phyloP scores from a whole-genome alignment of 768 basidiomycete species.

The Neoboletus subvelutipes region DNA sequence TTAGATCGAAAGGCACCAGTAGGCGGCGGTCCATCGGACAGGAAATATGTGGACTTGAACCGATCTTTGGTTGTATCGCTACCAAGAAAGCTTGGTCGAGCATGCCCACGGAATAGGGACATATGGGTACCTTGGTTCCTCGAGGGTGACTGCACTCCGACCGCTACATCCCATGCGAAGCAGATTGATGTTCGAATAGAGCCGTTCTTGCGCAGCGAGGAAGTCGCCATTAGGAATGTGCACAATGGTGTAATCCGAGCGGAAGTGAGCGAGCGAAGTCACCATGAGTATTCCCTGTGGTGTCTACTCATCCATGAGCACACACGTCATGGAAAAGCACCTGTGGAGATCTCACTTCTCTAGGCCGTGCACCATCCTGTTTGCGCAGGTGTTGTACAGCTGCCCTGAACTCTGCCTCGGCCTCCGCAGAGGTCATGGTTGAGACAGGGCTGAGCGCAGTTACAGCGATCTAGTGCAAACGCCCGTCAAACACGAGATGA shows the following conservation, averaged over 20 bases:
- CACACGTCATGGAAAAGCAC: background rate
- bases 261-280: constrained; percentile 84
- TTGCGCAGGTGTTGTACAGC: constrained; percentile 60
- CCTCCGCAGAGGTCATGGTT: constrained; percentile 41
- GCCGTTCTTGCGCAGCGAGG: constrained; percentile 57
- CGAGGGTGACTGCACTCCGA: constrained; percentile 73
- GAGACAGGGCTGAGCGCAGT: constrained; percentile 51
- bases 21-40: constrained; percentile 41
- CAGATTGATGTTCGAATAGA: constrained; percentile 81
- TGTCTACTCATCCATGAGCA: constrained; percentile 41
- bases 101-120: constrained; percentile 5
- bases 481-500: constrained; percentile 13
- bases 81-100: constrained; percentile 9
- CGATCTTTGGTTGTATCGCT: constrained; percentile 81
- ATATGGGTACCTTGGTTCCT: constrained; percentile 58
- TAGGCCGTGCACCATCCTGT: constrained; percentile 69
- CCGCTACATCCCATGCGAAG: constrained; percentile 83
- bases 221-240: constrained; percentile 70
- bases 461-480: constrained; percentile 51
- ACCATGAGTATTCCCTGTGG: constrained; percentile 70
- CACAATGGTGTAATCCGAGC: constrained; percentile 84
- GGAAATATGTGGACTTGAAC: constrained; percentile 68
- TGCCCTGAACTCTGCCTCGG: constrained; percentile 57
- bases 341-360: constrained; percentile 43
- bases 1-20: constrained; percentile 26